These are phyloP conservation scores for Staphylotrichum longicolle DNA, from an alignment of 495 filamentous ascomycete genomes.

Conservation along the genomic window DNA sequence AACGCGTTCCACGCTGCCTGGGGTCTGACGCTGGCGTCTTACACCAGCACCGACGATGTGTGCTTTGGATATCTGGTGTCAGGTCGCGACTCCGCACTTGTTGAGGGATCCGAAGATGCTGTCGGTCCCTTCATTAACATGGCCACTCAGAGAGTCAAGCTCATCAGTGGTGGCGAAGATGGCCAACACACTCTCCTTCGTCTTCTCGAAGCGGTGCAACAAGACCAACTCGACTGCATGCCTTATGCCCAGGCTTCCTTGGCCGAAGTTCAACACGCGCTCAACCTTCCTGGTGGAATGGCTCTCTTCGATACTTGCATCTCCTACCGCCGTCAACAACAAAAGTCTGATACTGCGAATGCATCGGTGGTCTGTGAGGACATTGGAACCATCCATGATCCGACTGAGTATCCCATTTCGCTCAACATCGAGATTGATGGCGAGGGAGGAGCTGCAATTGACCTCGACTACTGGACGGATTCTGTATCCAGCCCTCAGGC, in stretches of 20 bases:
- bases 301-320: slow-evolving; percentile 38
- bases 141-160: slow-evolving; percentile 48
- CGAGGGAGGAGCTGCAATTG: slow-evolving; percentile 42
- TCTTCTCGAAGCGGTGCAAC: slow-evolving; percentile 31
- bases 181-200: slow-evolving; percentile 8
- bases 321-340: slow-evolving; percentile 27
- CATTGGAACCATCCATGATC: slow-evolving; percentile 47
- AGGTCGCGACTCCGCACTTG: slow-evolving; percentile 45
- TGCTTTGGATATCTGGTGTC: slow-evolving; percentile 44
- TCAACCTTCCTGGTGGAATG: slow-evolving; percentile 29
- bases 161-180: neutral
- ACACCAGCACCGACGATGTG: slow-evolving; percentile 42
- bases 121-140: slow-evolving; percentile 58
- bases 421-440: slow-evolving; percentile 55
- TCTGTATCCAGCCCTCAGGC: slow-evolving; percentile 40
- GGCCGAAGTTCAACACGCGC: slow-evolving; percentile 41
- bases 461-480: slow-evolving; percentile 59
- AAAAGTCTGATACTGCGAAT: neutral
- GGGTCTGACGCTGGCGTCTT: slow-evolving; percentile 42
- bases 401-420: slow-evolving; percentile 55
- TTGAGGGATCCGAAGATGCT: slow-evolving; percentile 47
- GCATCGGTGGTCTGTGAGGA: slow-evolving; percentile 21
- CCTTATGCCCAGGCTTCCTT: slow-evolving; percentile 44
- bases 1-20: slow-evolving; percentile 40
- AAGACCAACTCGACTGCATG: slow-evolving; percentile 36